These are phyloP conservation scores for Mortierella sp. DNA, from an alignment of 371 early-diverging fungal genomes.

Conservation along the genomic window DNA sequence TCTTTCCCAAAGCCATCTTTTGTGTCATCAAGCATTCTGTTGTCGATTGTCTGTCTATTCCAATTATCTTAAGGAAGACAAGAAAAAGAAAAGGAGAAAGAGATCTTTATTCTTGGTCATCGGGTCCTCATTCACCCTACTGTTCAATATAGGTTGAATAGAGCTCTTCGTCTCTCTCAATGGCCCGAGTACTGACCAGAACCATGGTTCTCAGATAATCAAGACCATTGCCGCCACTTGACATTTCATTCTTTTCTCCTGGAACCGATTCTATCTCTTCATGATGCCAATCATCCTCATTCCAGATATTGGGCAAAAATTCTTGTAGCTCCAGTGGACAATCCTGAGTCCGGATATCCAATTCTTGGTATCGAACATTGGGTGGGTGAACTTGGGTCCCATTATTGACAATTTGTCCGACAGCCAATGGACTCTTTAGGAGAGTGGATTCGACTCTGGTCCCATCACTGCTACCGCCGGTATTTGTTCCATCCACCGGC, in stretches of 20 bases:
- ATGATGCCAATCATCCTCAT: conserved; percentile 42
- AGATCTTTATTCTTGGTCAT: not conserved
- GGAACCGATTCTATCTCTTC: conserved; percentile 32
- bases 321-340: conserved; percentile 59
- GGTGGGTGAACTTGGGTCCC: conserved; percentile 49
- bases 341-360: conserved; percentile 54
- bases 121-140: not conserved
- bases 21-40: not conserved
- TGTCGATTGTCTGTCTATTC: too few relatives aligned
- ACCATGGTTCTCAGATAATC: conserved; percentile 54
- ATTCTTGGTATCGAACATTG: conserved; percentile 68
- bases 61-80: too few relatives aligned
- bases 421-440: conserved; percentile 60
- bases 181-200: conserved; percentile 54
- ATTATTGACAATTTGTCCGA: conserved; percentile 69
- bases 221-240: conserved; percentile 26
- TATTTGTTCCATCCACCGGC: too few relatives aligned
- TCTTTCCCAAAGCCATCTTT: not conserved
- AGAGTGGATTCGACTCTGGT: too few relatives aligned
- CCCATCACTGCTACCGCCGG: too few relatives aligned
- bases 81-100: not conserved
- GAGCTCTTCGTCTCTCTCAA: conserved; percentile 59
- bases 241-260: conserved; percentile 13
- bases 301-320: conserved; percentile 63
- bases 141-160: conserved; percentile 65